Evolutionary conservation across 371 early-diverging fungal species (phyloP).

Genomic region (Syncephalastrum monosporum): DNA sequence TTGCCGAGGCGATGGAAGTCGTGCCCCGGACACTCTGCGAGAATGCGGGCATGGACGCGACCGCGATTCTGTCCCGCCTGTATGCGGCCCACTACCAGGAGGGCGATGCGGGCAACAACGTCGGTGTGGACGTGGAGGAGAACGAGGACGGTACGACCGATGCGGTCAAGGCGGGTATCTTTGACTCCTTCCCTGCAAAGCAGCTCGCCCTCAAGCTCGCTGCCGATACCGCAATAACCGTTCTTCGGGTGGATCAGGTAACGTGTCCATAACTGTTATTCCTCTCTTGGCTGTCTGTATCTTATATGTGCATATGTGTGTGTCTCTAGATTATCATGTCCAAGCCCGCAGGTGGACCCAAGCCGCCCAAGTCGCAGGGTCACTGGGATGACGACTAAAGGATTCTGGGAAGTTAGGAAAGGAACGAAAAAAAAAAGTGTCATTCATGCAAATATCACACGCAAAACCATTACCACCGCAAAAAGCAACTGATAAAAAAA

Average conservation of each 20-base stretch:
- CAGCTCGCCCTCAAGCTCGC: slow-evolving; percentile 87
- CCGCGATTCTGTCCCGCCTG: slow-evolving; percentile 89
- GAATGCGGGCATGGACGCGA: slow-evolving; percentile 96
- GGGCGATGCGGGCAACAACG: slow-evolving; percentile 40
- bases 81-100: slow-evolving; percentile 91
- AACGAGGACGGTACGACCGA: slow-evolving; percentile 78
- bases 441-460: no score
- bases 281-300: neutral
- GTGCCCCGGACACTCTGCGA: slow-evolving; percentile 95
- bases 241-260: slow-evolving; percentile 95
- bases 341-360: slow-evolving; percentile 96
- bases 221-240: slow-evolving; percentile 91
- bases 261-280: slow-evolving; percentile 11
- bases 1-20: slow-evolving; percentile 95
- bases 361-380: slow-evolving; percentile 84
- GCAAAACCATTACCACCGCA: no score
- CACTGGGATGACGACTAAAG: slow-evolving; percentile 91
- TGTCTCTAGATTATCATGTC: slow-evolving; percentile 88
- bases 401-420: neutral
- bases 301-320: neutral
- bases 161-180: slow-evolving; percentile 74
- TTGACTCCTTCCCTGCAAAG: slow-evolving; percentile 83
- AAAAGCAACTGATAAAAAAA: no score
- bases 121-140: slow-evolving; percentile 85
- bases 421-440: no score